Conservation (phyloP, 2,329 filamentous ascomycete genomes). For the Colletotrichum spinosum region DNA sequence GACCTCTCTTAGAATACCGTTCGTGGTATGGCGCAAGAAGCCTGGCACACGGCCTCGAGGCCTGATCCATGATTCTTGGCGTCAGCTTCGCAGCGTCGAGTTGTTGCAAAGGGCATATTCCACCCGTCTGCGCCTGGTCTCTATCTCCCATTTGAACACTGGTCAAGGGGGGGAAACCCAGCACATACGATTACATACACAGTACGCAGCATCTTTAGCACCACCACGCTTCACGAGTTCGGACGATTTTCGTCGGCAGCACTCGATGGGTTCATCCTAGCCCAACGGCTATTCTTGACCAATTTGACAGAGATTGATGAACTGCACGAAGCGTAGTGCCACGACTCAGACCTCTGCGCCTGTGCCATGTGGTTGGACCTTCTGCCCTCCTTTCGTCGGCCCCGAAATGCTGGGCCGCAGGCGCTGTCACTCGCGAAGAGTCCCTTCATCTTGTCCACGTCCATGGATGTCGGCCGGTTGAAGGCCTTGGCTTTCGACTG, state of each 20-base stretch:
- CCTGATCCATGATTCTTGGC: constrained; percentile 20
- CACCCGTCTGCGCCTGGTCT: not conserved
- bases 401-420: constrained; percentile 8
- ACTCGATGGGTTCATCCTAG: not conserved
- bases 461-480: constrained; percentile 8
- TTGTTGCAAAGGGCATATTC: not conserved
- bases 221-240: constrained; percentile 5
- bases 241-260: constrained; percentile 13
- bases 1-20: constrained; percentile 1
- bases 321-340: not conserved
- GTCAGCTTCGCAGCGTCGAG: constrained; percentile 2
- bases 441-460: not conserved
- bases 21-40: not conserved
- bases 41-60: not conserved
- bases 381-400: not conserved
- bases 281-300: constrained; percentile 23
- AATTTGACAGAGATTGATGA: constrained; percentile 15
- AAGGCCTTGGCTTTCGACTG: constrained; percentile 16
- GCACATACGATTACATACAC: too few species aligned
- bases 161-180: too few species aligned
- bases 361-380: too few species aligned
- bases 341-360: constrained; percentile 6
- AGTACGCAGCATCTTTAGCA: too few species aligned
- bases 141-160: too few species aligned
- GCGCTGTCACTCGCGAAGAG: not conserved